Percentiles rank a stretch among this genome's conserved stretches.
These are phyloP conservation scores for Cystobasidiaceae sp. DNA, from an alignment of 1,284 basidiomycete species.

Conservation along the genomic window DNA sequence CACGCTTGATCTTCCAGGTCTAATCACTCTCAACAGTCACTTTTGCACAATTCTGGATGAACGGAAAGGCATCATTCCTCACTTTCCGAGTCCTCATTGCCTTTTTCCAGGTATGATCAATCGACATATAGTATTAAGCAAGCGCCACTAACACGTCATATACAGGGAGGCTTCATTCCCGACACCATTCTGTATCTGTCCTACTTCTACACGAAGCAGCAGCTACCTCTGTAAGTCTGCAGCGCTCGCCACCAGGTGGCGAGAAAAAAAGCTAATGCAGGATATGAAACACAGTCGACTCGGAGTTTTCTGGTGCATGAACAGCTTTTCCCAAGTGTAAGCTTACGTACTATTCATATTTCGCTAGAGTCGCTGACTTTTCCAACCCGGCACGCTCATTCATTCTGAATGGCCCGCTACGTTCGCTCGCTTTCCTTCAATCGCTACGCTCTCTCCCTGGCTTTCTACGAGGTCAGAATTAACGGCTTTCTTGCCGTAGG, in stretches of 20 bases:
- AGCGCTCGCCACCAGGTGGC: too few species aligned
- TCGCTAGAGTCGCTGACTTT: too few species aligned
- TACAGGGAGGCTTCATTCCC: conserved; percentile 48
- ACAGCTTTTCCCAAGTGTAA: not conserved
- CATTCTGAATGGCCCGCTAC: too few species aligned
- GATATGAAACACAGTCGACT: conserved; percentile 37
- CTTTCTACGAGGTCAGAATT: not conserved
- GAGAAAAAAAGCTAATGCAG: not conserved
- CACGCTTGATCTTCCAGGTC: conserved; percentile 36
- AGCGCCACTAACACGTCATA: conserved; percentile 15
- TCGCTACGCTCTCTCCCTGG: not conserved
- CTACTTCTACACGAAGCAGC: conserved; percentile 49
- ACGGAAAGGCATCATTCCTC: conserved; percentile 41
- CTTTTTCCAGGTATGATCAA: conserved; percentile 40
- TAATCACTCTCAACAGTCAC: conserved; percentile 11
- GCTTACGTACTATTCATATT: not conserved
- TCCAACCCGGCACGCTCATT: too few species aligned
- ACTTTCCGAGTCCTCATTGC: conserved; percentile 46
- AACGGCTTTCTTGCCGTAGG: conserved; percentile 33
- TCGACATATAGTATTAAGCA: not conserved
- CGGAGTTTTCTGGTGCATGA: conserved; percentile 36
- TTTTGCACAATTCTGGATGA: conserved; percentile 32
- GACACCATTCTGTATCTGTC: conserved; percentile 48
- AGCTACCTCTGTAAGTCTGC: too few species aligned
- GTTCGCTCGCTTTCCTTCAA: not conserved